These are phyloP conservation scores for Rhodotorula mucilaginosa DNA, from an alignment of 1,284 basidiomycete genomes.

Conservation along the genomic window DNA sequence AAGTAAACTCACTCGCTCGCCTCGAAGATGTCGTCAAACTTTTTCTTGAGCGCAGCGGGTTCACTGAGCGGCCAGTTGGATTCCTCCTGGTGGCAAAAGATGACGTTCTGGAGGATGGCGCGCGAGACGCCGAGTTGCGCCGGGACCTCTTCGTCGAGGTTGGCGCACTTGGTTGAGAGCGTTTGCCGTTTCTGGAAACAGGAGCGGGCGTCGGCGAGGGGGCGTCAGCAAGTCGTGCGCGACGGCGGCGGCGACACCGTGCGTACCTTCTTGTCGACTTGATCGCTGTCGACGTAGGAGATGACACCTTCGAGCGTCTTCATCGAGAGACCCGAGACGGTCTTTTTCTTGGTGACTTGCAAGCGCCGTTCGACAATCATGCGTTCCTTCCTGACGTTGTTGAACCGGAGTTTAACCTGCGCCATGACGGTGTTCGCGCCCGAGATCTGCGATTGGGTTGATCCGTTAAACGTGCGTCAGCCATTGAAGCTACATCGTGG, in stretches of 20 bases:
- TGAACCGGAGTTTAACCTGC: conserved; percentile 91
- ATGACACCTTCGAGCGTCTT: conserved; percentile 95
- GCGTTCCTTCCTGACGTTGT: conserved; percentile 76
- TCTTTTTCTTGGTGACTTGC: conserved; percentile 88
- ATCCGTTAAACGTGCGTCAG: background rate
- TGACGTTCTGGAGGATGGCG: conserved; percentile 96
- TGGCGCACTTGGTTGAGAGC: conserved; percentile 93
- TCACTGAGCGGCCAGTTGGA: conserved; percentile 97
- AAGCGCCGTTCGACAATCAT: conserved; percentile 94
- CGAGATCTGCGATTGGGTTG: conserved; percentile 63
- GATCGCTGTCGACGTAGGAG: conserved; percentile 65
- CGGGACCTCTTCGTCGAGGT: conserved; percentile 93
- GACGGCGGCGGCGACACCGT: too few relatives aligned
- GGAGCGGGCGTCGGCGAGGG: background rate
- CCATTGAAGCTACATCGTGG: background rate
- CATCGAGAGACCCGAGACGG: conserved; percentile 73
- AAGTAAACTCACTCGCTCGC: conserved; percentile 71
- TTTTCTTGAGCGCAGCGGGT: conserved; percentile 84
- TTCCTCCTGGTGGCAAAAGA: conserved; percentile 99
- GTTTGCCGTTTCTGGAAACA: conserved; percentile 63
- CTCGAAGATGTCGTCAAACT: conserved; percentile 91
- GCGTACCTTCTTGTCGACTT: conserved; percentile 70
- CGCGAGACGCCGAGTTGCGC: conserved; percentile 91
- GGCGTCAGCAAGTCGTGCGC: background rate
- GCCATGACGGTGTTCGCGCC: conserved; percentile 98